Conservation (phyloP, 495 filamentous ascomycete species). For the Cercophora samala region DNA sequence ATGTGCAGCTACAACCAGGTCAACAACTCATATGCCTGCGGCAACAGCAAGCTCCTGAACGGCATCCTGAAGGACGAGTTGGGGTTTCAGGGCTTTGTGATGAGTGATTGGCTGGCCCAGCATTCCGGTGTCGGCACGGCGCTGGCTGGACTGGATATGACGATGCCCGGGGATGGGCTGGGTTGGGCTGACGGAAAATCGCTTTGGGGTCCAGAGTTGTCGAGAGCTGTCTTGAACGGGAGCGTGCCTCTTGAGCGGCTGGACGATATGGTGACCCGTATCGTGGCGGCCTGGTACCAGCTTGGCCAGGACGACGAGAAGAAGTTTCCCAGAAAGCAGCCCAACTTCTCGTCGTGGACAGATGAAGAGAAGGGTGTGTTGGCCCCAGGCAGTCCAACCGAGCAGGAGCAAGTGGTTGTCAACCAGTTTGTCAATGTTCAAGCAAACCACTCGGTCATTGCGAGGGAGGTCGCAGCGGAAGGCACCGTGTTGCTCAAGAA, state of each 20-base stretch:
- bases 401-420: slow-evolving; percentile 57
- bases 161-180: slow-evolving; percentile 89
- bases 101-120: slow-evolving; percentile 92
- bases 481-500: slow-evolving; percentile 88
- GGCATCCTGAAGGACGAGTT: slow-evolving; percentile 92
- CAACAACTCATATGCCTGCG: slow-evolving; percentile 88
- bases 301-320: slow-evolving; percentile 73
- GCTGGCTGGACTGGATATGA: slow-evolving; percentile 86
- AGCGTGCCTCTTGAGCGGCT: slow-evolving; percentile 78
- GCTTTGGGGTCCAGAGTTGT: slow-evolving; percentile 77
- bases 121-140: slow-evolving; percentile 75
- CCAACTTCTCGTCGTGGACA: slow-evolving; percentile 93
- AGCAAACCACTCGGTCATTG: slow-evolving; percentile 65
- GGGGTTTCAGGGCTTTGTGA: slow-evolving; percentile 91
- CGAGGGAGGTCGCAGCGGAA: slow-evolving; percentile 73
- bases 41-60: slow-evolving; percentile 88
- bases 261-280: slow-evolving; percentile 90
- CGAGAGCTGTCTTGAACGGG: slow-evolving; percentile 72
- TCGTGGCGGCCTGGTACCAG: slow-evolving; percentile 92
- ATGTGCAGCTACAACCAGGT: slow-evolving; percentile 91
- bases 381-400: slow-evolving; percentile 58
- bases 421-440: slow-evolving; percentile 76
- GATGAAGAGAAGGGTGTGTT: slow-evolving; percentile 62
- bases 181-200: slow-evolving; percentile 71
- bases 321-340: slow-evolving; percentile 63